phyloP scores from a whole-genome alignment of 495 filamentous ascomycete species.

The Margaritispora aquatica region DNA sequence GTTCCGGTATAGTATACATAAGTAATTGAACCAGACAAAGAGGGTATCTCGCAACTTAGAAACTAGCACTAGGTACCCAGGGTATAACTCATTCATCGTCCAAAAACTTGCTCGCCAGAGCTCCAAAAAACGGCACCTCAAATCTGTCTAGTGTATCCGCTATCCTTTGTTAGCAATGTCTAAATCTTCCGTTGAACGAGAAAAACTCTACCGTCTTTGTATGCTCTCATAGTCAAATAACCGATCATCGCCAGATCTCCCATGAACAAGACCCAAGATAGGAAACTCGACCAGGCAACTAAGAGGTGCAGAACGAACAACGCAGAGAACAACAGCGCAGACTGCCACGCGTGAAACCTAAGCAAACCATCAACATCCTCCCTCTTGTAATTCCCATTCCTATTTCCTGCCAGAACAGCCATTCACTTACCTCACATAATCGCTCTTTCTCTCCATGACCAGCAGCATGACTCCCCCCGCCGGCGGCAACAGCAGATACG shows the following conservation, averaged over 20 bases:
- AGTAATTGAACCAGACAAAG: neutral
- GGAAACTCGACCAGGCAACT: conserved; percentile 73
- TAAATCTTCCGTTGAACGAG: neutral
- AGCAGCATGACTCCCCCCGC: conserved; percentile 80
- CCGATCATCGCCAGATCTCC: conserved; percentile 70
- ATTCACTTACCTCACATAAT: conserved; percentile 78
- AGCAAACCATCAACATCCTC: conserved; percentile 4
- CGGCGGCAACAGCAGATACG: conserved; percentile 82
- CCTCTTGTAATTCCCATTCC: neutral
- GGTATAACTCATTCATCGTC: conserved; percentile 67
- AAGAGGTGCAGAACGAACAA: conserved; percentile 84
- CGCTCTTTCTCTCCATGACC: conserved; percentile 86
- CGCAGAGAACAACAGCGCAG: conserved; percentile 75
- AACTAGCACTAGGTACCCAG: neutral
- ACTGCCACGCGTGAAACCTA: conserved; percentile 97
- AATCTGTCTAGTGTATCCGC: conserved; percentile 76
- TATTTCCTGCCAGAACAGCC: neutral
- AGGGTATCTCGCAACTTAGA: conserved; percentile 15
- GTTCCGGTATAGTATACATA: neutral
- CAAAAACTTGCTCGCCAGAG: conserved; percentile 80
- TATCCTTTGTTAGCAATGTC: conserved; percentile 27
- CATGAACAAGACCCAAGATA: conserved; percentile 78
- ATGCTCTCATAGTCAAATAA: conserved; percentile 72
- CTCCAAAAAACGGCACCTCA: conserved; percentile 84
- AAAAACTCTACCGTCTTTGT: conserved; percentile 69